phyloP scores from a whole-genome alignment of 192 early-diverging fungal species.

The Dimargaris verticillata region DNA sequence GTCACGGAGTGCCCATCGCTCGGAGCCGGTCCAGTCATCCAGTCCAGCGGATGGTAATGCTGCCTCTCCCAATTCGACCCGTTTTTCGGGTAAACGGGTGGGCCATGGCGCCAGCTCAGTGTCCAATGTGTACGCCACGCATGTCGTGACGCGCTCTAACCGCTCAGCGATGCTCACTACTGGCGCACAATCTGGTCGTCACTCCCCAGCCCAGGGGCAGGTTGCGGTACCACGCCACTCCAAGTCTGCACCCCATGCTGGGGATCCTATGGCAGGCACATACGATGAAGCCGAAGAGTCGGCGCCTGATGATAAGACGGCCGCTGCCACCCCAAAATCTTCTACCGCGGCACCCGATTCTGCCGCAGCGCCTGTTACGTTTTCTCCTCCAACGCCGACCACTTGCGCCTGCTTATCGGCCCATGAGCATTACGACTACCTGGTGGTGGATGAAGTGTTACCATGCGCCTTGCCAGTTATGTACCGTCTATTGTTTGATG shows the following conservation, averaged over 20 bases:
- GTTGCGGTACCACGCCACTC: too few species aligned
- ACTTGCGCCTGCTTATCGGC: constrained; percentile 4
- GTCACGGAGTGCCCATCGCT: too few species aligned
- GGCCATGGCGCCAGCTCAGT: constrained; percentile 1
- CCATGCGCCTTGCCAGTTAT: not conserved
- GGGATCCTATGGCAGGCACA: too few species aligned
- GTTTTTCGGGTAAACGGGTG: not conserved
- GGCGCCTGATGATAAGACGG: not conserved
- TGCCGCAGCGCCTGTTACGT: not conserved
- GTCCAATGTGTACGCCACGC: constrained; percentile 10
- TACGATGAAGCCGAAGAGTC: not conserved
- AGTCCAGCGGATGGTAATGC: too few species aligned
- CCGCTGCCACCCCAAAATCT: not conserved
- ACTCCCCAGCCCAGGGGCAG: too few species aligned
- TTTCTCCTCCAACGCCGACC: not conserved
- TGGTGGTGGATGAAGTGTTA: constrained; percentile 3
- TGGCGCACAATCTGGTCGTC: not conserved
- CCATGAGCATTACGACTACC: constrained; percentile 5
- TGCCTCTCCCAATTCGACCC: too few species aligned
- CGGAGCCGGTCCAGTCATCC: too few species aligned
- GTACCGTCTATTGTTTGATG: constrained; percentile 6
- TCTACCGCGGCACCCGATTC: not conserved
- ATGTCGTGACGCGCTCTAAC: constrained; percentile 3
- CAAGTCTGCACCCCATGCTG: too few species aligned
- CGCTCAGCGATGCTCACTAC: constrained; percentile 10